Percentiles rank a stretch among this genome's conserved stretches.
phyloP scores from a whole-genome alignment of 2,329 filamentous ascomycete species.

The Byssoonygena ceratinophila region DNA sequence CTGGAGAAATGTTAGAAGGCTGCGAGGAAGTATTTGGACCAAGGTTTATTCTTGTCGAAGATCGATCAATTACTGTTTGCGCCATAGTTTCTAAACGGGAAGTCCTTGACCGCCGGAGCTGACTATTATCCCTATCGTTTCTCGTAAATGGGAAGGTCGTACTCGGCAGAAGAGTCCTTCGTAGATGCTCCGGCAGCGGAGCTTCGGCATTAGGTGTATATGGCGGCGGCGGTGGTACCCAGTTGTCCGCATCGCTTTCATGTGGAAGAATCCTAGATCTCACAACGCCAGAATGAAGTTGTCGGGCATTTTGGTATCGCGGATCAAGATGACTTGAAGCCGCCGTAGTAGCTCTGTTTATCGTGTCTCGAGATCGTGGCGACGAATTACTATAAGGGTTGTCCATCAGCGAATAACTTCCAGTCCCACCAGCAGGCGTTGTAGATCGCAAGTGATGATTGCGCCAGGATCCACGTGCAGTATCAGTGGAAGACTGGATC shows the following conservation, averaged over 20 bases:
- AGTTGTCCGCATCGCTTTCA: conserved; percentile 79
- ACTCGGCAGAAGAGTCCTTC: conserved; percentile 26
- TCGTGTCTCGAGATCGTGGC: conserved; percentile 58
- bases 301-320: conserved; percentile 13
- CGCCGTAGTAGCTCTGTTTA: conserved; percentile 62
- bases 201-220: conserved; percentile 40
- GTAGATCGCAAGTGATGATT: conserved; percentile 24
- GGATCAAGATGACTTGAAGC: conserved; percentile 59
- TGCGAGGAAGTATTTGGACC: background rate
- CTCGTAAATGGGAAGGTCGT: conserved; percentile 16
- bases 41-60: conserved; percentile 10
- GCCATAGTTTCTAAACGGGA: conserved; percentile 22
- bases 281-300: background rate
- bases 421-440: conserved; percentile 20
- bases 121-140: background rate
- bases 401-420: conserved; percentile 51
- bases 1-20: background rate
- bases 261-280: conserved; percentile 60
- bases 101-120: conserved; percentile 18
- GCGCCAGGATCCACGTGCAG: conserved; percentile 14
- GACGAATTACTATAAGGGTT: conserved; percentile 62
- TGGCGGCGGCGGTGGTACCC: conserved; percentile 74
- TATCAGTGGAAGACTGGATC: background rate
- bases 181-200: conserved; percentile 29
- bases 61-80: conserved; percentile 13